Conservation (phyloP, 805 yeast species). For the Candida argentea region DNA sequence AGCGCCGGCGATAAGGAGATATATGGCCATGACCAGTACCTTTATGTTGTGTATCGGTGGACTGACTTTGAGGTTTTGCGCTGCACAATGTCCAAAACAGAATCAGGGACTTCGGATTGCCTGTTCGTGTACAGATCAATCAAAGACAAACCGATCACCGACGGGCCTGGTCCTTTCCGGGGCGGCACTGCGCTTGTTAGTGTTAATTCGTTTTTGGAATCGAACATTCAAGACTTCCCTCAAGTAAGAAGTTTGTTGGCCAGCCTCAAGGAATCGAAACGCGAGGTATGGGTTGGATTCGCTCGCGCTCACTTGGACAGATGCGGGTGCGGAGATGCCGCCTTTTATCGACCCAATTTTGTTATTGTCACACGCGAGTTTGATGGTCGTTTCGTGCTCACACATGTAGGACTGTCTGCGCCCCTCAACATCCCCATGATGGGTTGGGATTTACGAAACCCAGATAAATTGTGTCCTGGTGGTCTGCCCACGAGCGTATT, state of each 20-base stretch:
- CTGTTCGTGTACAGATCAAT: neutral
- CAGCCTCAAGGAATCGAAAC: slow-evolving; percentile 10
- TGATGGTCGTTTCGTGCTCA: slow-evolving; percentile 4
- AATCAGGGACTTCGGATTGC: neutral
- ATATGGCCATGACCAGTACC: slow-evolving; percentile 15
- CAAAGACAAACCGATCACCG: neutral
- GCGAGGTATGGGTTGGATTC: slow-evolving; percentile 33
- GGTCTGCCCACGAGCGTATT: slow-evolving; percentile 11
- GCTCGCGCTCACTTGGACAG: slow-evolving; percentile 27
- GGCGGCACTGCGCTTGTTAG: slow-evolving; percentile 28
- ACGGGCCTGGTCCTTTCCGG: slow-evolving; percentile 20
- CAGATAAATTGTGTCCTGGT: slow-evolving; percentile 7
- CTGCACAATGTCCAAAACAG: slow-evolving; percentile 10
- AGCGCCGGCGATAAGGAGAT: slow-evolving; percentile 13
- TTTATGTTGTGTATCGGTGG: slow-evolving; percentile 27
- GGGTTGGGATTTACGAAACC: slow-evolving; percentile 7
- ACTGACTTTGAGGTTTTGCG: slow-evolving; percentile 15
- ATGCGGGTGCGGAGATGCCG: slow-evolving; percentile 31
- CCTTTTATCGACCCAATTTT: slow-evolving; percentile 31
- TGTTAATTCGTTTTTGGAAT: slow-evolving; percentile 8
- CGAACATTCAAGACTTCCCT: slow-evolving; percentile 3
- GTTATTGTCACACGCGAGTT: slow-evolving; percentile 11
- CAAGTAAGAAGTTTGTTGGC: neutral
- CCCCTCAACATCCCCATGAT: slow-evolving; percentile 6
- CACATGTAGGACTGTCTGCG: slow-evolving; percentile 7